phyloP scores from a whole-genome alignment of 1,284 basidiomycete genomes.

The Pterulicium gracile region DNA sequence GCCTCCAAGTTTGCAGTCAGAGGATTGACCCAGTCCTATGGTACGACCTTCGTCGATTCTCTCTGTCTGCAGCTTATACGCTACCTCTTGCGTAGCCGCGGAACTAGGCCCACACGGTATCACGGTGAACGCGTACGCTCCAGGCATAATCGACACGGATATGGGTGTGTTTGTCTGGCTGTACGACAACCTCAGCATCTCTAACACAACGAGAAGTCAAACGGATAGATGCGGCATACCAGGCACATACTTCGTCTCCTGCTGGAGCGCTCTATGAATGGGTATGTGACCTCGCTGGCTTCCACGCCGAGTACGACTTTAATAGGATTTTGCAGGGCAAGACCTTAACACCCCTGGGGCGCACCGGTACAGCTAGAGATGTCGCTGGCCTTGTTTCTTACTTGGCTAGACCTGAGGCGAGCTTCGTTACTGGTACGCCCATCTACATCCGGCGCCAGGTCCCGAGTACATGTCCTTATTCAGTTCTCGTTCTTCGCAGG shows the following conservation, averaged over 20 bases:
- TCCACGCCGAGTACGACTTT: too few species aligned
- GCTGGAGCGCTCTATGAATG: too few species aligned
- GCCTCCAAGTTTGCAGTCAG: constrained; percentile 1
- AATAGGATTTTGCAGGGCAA: background rate
- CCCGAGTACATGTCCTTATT: background rate
- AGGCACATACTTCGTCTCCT: too few species aligned
- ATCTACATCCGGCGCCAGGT: too few species aligned
- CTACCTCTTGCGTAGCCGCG: background rate
- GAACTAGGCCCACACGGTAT: background rate
- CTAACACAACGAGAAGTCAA: too few species aligned
- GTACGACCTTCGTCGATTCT: too few species aligned
- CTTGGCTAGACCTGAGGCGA: constrained; percentile 10
- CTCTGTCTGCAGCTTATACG: too few species aligned
- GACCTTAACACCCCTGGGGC: background rate
- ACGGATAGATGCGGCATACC: too few species aligned
- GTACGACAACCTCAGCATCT: too few species aligned
- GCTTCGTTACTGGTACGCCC: constrained; percentile 13
- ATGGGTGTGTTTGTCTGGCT: too few species aligned
- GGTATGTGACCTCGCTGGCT: too few species aligned
- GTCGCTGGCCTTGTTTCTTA: constrained; percentile 14
- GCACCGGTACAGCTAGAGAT: constrained; percentile 10
- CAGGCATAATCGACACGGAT: background rate
- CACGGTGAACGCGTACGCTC: background rate
- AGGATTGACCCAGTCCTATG: background rate
- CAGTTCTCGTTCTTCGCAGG: background rate